Conservation (phyloP, 2,329 filamentous ascomycete genomes). For the Ascochyta koolunga region DNA sequence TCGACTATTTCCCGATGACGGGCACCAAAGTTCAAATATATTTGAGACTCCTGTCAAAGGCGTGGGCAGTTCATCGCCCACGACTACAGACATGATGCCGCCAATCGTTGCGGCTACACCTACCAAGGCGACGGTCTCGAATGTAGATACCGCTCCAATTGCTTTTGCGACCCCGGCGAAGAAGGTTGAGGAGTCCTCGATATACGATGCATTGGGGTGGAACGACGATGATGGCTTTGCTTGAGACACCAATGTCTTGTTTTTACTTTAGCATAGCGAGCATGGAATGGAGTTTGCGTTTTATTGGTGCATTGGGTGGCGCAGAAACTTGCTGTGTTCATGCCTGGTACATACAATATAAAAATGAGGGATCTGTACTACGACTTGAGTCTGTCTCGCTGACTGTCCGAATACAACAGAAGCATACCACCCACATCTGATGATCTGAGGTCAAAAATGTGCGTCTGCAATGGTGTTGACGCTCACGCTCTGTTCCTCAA, state of each 20-base stretch:
- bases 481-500: neutral
- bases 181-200: constrained; percentile 29
- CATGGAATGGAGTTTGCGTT: constrained; percentile 24
- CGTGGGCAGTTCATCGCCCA: constrained; percentile 19
- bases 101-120: constrained; percentile 28
- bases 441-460: neutral
- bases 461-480: neutral
- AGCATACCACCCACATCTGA: neutral
- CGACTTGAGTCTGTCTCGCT: neutral
- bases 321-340: constrained; percentile 4
- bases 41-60: constrained; percentile 36
- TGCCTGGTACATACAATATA: neutral
- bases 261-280: constrained; percentile 43
- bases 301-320: constrained; percentile 20
- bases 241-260: constrained; percentile 17
- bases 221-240: constrained; percentile 49
- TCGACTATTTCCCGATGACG: constrained; percentile 10
- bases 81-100: constrained; percentile 8
- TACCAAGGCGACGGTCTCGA: constrained; percentile 16
- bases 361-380: neutral
- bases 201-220: constrained; percentile 56
- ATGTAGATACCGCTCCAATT: constrained; percentile 4
- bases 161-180: constrained; percentile 18
- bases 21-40: constrained; percentile 12
- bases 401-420: neutral